Percentiles rank a stretch among this genome's conserved stretches.
phyloP scores from a whole-genome alignment of 2,329 filamentous ascomycete species.

The Remersonia thermophila region DNA sequence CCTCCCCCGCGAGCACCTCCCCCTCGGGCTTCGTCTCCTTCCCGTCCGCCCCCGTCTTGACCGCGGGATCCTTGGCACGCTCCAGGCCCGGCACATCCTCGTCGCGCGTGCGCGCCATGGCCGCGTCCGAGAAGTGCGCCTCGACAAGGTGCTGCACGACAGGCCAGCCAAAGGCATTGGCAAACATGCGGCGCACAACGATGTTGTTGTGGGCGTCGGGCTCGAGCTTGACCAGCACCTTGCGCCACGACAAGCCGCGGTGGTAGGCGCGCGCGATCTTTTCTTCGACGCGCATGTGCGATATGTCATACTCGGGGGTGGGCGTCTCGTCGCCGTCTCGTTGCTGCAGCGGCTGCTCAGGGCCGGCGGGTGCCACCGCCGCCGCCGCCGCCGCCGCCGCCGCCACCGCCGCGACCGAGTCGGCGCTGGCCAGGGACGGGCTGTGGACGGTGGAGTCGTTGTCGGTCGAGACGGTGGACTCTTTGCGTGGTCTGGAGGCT shows the following conservation, averaged over 20 bases:
- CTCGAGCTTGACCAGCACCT: conserved; percentile 88
- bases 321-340: neutral
- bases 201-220: conserved; percentile 99
- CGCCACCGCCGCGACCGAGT: neutral
- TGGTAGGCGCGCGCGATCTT: conserved; percentile 97
- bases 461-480: neutral
- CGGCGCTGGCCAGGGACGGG: conserved; percentile 29
- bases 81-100: conserved; percentile 56
- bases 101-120: conserved; percentile 51
- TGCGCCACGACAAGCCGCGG: conserved; percentile 82
- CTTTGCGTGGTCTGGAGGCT: conserved; percentile 1
- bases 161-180: conserved; percentile 95
- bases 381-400: neutral
- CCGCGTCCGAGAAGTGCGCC: conserved; percentile 77
- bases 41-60: conserved; percentile 38
- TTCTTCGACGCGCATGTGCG: conserved; percentile 83
- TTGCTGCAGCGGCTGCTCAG: neutral
- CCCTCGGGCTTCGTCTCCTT: conserved; percentile 1
- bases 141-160: conserved; percentile 92
- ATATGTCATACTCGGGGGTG: conserved; percentile 41
- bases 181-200: conserved; percentile 88
- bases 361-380: neutral
- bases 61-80: conserved; percentile 48
- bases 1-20: neutral
- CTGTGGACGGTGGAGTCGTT: conserved; percentile 25